A percentile compares a stretch with the other conserved stretches of the same genome.
Conservation (phyloP, 177 flowering plant species). For the Vitis hybrid region DNA sequence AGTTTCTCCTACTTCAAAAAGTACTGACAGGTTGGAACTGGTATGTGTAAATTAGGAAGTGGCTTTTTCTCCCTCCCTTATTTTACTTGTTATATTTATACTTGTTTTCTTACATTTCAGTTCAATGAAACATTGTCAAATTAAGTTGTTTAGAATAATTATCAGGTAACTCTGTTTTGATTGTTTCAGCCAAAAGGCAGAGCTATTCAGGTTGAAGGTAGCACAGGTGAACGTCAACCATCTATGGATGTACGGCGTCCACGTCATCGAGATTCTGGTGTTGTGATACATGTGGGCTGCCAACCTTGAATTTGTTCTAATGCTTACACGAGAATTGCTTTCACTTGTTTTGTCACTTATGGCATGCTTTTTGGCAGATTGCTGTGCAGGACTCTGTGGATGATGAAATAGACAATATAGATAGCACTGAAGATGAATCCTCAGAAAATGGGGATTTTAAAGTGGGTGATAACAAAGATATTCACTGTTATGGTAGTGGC, state of each 20-base stretch:
- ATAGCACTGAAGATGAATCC: conserved; percentile 9
- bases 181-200: conserved; percentile 56
- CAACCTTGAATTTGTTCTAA: not conserved
- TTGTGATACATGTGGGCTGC: conserved; percentile 60
- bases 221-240: conserved; percentile 51
- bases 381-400: conserved; percentile 34
- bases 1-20: conserved; percentile 15
- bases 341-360: not conserved
- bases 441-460: conserved; percentile 20
- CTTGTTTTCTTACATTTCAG: not conserved
- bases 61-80: not conserved
- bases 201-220: conserved; percentile 61
- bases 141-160: not conserved
- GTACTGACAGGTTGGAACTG: conserved; percentile 19
- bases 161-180: not conserved
- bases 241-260: conserved; percentile 49
- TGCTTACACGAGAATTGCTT: not conserved
- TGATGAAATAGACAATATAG: conserved; percentile 11
- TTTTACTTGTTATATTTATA: not conserved
- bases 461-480: conserved; percentile 15
- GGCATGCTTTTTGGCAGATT: conserved; percentile 35
- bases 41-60: conserved; percentile 20
- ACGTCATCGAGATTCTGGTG: conserved; percentile 57
- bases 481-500: conserved; percentile 11
- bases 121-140: not conserved